These are phyloP conservation scores for Proliferodiscus dingleyae DNA, from an alignment of 2,329 filamentous ascomycete genomes.

Conservation along the genomic window DNA sequence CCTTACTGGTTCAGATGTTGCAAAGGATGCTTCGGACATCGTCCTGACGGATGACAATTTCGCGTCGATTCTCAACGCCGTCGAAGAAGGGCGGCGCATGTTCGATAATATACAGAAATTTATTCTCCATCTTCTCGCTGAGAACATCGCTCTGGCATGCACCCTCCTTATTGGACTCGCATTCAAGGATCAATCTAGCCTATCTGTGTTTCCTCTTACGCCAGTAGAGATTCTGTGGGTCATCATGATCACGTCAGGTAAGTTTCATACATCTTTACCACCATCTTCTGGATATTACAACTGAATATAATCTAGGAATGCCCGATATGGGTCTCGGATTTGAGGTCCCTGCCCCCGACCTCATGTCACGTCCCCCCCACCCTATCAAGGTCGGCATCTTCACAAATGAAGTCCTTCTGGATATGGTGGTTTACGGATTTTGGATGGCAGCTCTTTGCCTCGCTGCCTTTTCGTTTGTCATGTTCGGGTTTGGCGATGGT, in stretches of 20 bases:
- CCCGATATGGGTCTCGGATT: slow-evolving; percentile 57
- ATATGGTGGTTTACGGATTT: slow-evolving; percentile 49
- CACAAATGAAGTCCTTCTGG: slow-evolving; percentile 46
- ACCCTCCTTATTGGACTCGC: slow-evolving; percentile 53
- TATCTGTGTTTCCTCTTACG: slow-evolving; percentile 54
- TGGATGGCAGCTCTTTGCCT: slow-evolving; percentile 46
- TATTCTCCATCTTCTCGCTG: slow-evolving; percentile 49
- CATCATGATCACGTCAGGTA: slow-evolving; percentile 60
- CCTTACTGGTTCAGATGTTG: slow-evolving; percentile 54
- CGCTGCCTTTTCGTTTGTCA: slow-evolving; percentile 47
- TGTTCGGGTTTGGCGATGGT: slow-evolving; percentile 45
- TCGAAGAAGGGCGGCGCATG: slow-evolving; percentile 48
- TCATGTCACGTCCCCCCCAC: slow-evolving; percentile 51
- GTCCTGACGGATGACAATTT: slow-evolving; percentile 53
- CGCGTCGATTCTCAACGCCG: slow-evolving; percentile 46
- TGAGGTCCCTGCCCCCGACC: slow-evolving; percentile 49
- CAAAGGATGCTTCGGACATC: slow-evolving; percentile 53
- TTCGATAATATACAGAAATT: slow-evolving; percentile 55
- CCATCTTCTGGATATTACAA: too few species aligned
- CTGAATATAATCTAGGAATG: too few species aligned
- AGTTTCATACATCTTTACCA: too few species aligned
- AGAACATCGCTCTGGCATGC: slow-evolving; percentile 53
- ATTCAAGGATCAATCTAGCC: slow-evolving; percentile 47
- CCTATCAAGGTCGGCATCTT: slow-evolving; percentile 45
- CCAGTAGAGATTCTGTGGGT: slow-evolving; percentile 59